Base-by-base conservation (phyloP, 2,329 filamentous ascomycete genomes). In the Alternaria ventricosa region DNA sequence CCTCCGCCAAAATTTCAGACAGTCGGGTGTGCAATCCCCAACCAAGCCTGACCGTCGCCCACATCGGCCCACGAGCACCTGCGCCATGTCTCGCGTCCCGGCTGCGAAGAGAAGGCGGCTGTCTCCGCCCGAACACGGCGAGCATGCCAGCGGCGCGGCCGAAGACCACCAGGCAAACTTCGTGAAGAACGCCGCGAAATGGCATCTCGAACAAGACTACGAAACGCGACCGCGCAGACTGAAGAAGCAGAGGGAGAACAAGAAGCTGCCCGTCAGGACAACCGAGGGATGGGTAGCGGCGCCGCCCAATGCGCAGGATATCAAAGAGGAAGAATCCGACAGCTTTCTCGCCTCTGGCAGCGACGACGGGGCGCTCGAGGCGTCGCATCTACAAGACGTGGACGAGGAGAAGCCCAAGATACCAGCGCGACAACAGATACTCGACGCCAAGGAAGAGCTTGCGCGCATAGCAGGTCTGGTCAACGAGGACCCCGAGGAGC, bases 191-290 rank as follows among this genome's bases (percentile, higher is more conserved):
- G 93, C 92, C 6, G 86, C 92, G 63, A 90, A 89, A 80, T 98
- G 95, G 94, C 89, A 97, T 75, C 86, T 97, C 53, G 96, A 97
- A 83, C 92, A 97, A 77, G 91, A 93, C 79, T 98, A 97, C 84
- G 94, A 97, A 80, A 87, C 87, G 65, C 89, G 89, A 70, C 89
- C 92, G 50, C 87, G 92, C 71, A 96, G 96, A 79, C 82, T 86
- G 36, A 90, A 88, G 75, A 92, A 93, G 78, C 86, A 87, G 60
- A 87, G 89, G 72, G 92, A 94, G 76, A 90, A 84, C 45, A 93
- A 88, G 41, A 88, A 90, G 71, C 84, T 99, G 36, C 94, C 94
- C 0, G 93, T 97, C 68, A 96, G 96, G 81, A 96, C 93, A 0
- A 86, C 89, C 0, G 92, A 95, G 69, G 96, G 96, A 11, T 80